phyloP scores from a whole-genome alignment of 768 basidiomycete species.

The Agrocybe pediades region DNA sequence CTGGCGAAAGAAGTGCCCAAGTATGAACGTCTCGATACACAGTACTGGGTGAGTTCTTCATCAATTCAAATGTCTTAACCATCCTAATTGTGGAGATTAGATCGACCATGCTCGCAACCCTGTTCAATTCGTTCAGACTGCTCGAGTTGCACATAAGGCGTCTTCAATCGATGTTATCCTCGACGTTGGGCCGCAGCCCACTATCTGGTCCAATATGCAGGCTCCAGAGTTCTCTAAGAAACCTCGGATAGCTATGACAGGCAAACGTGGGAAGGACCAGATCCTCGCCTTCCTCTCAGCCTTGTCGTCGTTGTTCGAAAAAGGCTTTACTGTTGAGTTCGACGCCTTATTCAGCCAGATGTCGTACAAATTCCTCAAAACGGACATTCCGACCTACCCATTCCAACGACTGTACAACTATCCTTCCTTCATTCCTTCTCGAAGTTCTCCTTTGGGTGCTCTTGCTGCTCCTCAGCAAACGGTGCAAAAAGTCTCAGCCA shows the following conservation, averaged over 20 bases:
- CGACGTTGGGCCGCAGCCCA: conserved; percentile 36
- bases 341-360: conserved; percentile 22
- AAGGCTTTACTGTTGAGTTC: conserved; percentile 28
- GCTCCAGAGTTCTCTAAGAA: conserved; percentile 22
- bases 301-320: conserved; percentile 28
- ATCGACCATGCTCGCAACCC: conserved; percentile 34
- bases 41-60: conserved; percentile 30
- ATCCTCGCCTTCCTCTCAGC: conserved; percentile 29
- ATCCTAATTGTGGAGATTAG: conserved; percentile 16
- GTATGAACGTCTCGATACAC: conserved; percentile 19
- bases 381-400: conserved; percentile 34
- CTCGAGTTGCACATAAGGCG: conserved; percentile 19
- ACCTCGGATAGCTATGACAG: conserved; percentile 23
- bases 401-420: conserved; percentile 37
- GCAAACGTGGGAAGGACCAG: conserved; percentile 34
- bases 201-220: conserved; percentile 33
- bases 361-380: conserved; percentile 23
- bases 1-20: conserved; percentile 26
- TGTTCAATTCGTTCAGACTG: conserved; percentile 30
- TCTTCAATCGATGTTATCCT: conserved; percentile 28
- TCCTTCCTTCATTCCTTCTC: conserved; percentile 28
- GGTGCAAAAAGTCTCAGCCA: neutral
- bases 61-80: neutral
- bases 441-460: conserved; percentile 20
- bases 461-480: conserved; percentile 8